Evolutionary conservation across 768 basidiomycete species (phyloP), one percentile per base, ranked within the genome.

Genomic region (Phaeotremella fagi): DNA sequence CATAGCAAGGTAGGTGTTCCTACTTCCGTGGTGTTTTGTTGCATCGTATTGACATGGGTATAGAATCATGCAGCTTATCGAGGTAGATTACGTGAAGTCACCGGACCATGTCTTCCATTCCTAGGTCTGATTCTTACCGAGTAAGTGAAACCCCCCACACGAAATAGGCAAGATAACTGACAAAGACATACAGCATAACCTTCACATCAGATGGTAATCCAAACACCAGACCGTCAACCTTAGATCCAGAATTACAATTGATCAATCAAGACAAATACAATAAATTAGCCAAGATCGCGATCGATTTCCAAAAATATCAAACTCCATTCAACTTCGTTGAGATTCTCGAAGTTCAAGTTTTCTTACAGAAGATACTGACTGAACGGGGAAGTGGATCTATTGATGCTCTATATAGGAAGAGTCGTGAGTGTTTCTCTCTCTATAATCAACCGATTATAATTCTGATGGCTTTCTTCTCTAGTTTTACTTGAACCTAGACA

Each of bases 201-300:
- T 98, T 98, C 75, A 94, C 90, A 70, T 83, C 87, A 35, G 94
- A 97, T 67, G 94, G 94, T 18, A 97, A 97, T 71, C 86, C 88
- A 15, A 85, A 87, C 14, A 79, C 85, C 63, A 82, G 94, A 60
- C 81, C 83, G 15, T 88, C 91, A 4, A 87, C 90, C 0, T 73
- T 82, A 52, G 83, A 83, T 49, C 79, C 85, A 1, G 81, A 81
- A 54, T 85, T 88, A 75, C 87, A 84, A 63, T 76, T 99, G 33
- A 80, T 98, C 71, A 99, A 99, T 75, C 91, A 95, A 68, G 94
- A 92, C 75, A 94, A 95, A 74, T 98, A 95, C 65, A 86, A 87
- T 68, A 94, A 89, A 71, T 80, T 92, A 54, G 86, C 86, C 28
- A 80, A 84, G 66, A 90, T 94, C 61, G 81, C 90, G 38, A 84